Evolutionary conservation across 108 stramenopile genomes (phyloP), one percentile per base, ranked within the genome.

Genomic region (Hondaea fermentalgiana): DNA sequence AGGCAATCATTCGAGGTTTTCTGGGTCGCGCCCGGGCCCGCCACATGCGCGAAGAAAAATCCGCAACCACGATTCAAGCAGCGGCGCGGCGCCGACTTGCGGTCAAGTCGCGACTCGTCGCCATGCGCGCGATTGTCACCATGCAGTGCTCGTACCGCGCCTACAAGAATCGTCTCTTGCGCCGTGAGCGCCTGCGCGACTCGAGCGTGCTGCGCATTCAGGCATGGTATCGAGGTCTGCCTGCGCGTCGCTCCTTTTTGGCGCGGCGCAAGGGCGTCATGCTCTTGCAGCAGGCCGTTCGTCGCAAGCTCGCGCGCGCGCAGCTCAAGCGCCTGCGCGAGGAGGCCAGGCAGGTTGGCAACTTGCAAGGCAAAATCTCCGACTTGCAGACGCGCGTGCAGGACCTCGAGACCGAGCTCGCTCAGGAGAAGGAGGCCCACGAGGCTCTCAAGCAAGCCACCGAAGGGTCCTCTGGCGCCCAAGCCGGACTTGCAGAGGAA

Each of bases 61-160:
- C 96, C 60, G 95, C 95, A n/a, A 58, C 90, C 60, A 90, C 95
- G n/a, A 94, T 97, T 88, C 96, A 96, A 29, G 96, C 95, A 57
- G 89, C 90, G 72, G 95, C 94, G 72, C 94, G 96, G 8, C 96
- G 96, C 95, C 93, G 92, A 72, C 92, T 95, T 72, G 88, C 44
- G 42, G 91, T 94, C 59, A 90, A 94, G 28, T 89, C 89, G 53
- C 95, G 92, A 92, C 89, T 88, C 83, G 91, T 94, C 35, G 89
- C 91, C 28, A 90, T 91, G 58, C 72, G 88, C 83, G 96, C 96
- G 23, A 93, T 95, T 6, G 90, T 95, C 71, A 88, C 57, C 60
- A 92, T 95, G 35, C 97, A 97, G 91, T 92, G 95, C 55, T 89
- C 90, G 8, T 95, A 94, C 87, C 96, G 96, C 72, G 96, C 96